Percentiles rank a stretch among this genome's conserved stretches.
These are phyloP conservation scores for Psilocybe tampanensis DNA, from an alignment of 768 basidiomycete species.

Conservation along the genomic window DNA sequence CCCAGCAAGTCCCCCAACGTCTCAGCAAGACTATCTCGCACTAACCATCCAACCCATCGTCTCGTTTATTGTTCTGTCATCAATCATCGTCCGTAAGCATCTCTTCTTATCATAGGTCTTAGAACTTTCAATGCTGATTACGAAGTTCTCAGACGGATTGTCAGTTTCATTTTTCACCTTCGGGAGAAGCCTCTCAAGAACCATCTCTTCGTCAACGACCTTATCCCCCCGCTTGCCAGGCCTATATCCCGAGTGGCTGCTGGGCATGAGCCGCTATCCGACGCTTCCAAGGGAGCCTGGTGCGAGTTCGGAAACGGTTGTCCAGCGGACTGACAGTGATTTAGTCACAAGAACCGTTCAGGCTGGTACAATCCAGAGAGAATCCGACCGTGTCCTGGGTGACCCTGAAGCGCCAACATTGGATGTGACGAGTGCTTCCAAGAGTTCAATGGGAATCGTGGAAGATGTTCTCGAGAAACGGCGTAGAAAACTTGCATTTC, in stretches of 20 bases:
- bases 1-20: constrained; percentile 60
- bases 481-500: constrained; percentile 28
- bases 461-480: neutral
- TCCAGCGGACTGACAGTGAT: neutral
- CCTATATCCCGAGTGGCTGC: constrained; percentile 48
- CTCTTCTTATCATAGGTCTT: neutral
- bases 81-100: constrained; percentile 76
- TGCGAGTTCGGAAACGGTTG: neutral
- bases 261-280: constrained; percentile 17
- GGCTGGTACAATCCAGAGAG: constrained; percentile 7
- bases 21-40: constrained; percentile 72
- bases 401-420: neutral
- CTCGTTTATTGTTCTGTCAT: constrained; percentile 83
- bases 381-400: neutral
- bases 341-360: neutral
- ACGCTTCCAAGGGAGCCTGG: constrained; percentile 12
- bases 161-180: constrained; percentile 70
- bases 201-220: constrained; percentile 46
- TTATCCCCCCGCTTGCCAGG: constrained; percentile 39
- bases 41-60: constrained; percentile 80
- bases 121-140: neutral
- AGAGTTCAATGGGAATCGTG: neutral
- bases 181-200: constrained; percentile 50
- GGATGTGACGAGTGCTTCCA: no score
- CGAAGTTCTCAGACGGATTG: constrained; percentile 51